Evolutionary conservation across 768 basidiomycete species (phyloP).

Genomic region (Termitomyces eurrhizus): DNA sequence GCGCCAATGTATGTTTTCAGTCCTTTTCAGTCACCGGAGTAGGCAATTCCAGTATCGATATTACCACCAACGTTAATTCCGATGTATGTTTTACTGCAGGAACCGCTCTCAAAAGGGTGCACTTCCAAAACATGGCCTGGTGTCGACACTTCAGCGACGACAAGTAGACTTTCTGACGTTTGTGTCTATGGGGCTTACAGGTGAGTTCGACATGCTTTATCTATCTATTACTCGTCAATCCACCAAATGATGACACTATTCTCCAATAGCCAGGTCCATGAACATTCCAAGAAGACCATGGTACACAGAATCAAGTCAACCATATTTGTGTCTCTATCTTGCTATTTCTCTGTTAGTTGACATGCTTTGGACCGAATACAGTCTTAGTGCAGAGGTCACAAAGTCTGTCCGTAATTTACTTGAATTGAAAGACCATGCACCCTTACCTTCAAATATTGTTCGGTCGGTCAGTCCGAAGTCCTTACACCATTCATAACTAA

Average conservation of each 20-base stretch:
- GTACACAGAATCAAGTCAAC: conserved; percentile 4
- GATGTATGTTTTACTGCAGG: not conserved
- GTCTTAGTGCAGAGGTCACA: conserved; percentile 2
- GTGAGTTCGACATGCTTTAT: not conserved
- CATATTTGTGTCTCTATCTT: not conserved
- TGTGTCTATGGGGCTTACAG: conserved; percentile 6
- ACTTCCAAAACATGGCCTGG: not conserved
- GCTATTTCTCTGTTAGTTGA: not conserved
- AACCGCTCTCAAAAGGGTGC: not conserved
- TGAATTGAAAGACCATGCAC: not conserved
- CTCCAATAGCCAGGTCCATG: conserved; percentile 5
- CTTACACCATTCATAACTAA: not conserved
- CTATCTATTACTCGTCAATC: not conserved
- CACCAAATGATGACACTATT: conserved; percentile 6
- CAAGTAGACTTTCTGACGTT: conserved; percentile 2
- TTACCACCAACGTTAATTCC: not conserved
- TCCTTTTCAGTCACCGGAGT: not conserved
- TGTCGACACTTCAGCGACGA: not conserved
- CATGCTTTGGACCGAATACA: not conserved
- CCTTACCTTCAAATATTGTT: conserved; percentile 15
- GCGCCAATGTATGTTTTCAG: not conserved
- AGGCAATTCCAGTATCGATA: not conserved
- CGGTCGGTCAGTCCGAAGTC: conserved; percentile 16
- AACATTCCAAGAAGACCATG: conserved; percentile 9
- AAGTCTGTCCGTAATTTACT: not conserved